Evolutionary conservation across 129 eudicot genomes (phyloP), one percentile per base, ranked within the genome.

Genomic region (Tanacetum coccineum): DNA sequence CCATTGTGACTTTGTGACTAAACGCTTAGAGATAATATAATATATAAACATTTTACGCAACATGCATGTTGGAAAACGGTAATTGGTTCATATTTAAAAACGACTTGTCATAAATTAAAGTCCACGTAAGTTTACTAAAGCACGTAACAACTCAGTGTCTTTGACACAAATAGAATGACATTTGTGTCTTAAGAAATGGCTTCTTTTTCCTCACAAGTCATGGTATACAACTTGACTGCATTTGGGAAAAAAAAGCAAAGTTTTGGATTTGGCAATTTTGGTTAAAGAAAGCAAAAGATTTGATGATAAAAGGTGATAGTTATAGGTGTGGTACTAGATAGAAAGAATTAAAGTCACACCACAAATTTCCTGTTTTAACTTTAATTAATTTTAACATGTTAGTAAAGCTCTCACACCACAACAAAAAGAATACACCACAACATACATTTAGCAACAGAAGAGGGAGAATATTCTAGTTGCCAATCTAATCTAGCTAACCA

Each of bases 221-320:
- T 25, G 15, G 42, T 57, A 11, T 57, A 57, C 62, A 57, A 25
- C 39, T 57, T 20, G 62, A 25, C 62, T 57, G 12, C 40, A 57
- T 9, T 57, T 57, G 62, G 62, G 25, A 57, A 57, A 20, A 57
- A 57, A 25, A n/a, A n/a, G 62, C 18, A 3, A 9, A 3, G 62
- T 25, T 6, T 57, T 2, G 40, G 18, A 57, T 19, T 57, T 21
- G 42, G 40, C 40, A 57, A 11, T 21, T 57, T 57, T 57, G 62
- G 40, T 57, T 57, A 57, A 57, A 57, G 25, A 10, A 57, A 57
- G 62, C 25, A 57, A 57, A 57, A 12, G 40, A 57, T 25, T 57
- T 57, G 62, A 57, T 57, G 62, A 57, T 13, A 21, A 22, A 25
- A 57, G 62, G 40, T 57, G 62, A 57, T 57, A 57, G 42, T 57